Conservation (phyloP, 2,329 filamentous ascomycete genomes). For the Ascochyta fabae region DNA sequence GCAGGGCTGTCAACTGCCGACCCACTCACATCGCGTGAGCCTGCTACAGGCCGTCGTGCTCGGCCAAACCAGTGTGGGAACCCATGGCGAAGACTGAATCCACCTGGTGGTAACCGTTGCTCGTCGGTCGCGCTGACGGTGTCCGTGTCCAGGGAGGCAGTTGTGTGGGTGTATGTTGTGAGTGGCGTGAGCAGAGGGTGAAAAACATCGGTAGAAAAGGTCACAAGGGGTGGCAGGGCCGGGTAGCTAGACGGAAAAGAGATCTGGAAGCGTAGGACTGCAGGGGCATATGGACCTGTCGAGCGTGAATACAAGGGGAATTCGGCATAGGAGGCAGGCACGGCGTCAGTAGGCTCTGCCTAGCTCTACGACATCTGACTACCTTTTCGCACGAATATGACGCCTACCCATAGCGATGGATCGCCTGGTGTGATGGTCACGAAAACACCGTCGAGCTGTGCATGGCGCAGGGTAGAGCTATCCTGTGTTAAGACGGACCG, state of each 20-base stretch:
- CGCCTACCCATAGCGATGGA: conserved; percentile 84
- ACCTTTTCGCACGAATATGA: conserved; percentile 91
- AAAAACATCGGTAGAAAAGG: conserved; percentile 91
- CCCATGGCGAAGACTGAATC: conserved; percentile 87
- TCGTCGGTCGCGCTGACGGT: conserved; percentile 84
- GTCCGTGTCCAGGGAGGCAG: conserved; percentile 72
- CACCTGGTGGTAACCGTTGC: conserved; percentile 82
- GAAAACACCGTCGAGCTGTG: conserved; percentile 85
- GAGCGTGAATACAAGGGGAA: conserved; percentile 34
- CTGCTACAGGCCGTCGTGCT: conserved; percentile 35
- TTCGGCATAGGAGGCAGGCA: conserved; percentile 12
- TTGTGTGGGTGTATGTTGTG: conserved; percentile 93
- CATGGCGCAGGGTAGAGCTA: conserved; percentile 80
- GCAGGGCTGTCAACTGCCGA: conserved; percentile 33
- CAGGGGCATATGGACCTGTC: conserved; percentile 84
- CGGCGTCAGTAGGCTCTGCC: conserved; percentile 11
- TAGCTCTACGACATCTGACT: conserved; percentile 33
- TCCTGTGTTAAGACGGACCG: conserved; percentile 32
- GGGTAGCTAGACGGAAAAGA: conserved; percentile 85
- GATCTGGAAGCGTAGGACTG: conserved; percentile 88
- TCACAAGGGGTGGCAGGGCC: conserved; percentile 78
- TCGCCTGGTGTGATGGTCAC: conserved; percentile 83
- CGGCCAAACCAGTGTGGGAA: conserved; percentile 86
- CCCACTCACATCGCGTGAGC: conserved; percentile 44
- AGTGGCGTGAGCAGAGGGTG: conserved; percentile 91